Base-by-base conservation (phyloP, 2,329 filamentous ascomycete species). In the Knufia fluminis region DNA sequence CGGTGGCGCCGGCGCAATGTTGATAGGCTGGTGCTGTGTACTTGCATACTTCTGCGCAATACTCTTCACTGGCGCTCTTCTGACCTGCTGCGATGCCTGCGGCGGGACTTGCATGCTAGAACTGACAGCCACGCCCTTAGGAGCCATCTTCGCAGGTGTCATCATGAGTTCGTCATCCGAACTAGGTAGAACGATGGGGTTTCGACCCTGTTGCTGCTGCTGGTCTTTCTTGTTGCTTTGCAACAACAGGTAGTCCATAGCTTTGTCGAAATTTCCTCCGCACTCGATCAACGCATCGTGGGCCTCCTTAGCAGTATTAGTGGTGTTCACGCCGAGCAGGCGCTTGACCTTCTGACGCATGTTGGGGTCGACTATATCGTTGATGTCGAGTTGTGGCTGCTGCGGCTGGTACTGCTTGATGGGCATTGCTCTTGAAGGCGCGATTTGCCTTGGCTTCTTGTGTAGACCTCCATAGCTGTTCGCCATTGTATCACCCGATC, bases 11-110 rank as follows among this genome's bases (percentile, higher is more conserved):
- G 50, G 39, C 22, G 41, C 31, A 46, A 32, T 53, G 52, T 59
- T 49, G 59, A 61, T 12, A 4, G 59, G 50, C 3, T 60, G 53
- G 36, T 62, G 64, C 54, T 74, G 74, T 38, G 70, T 72, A 4
- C 71, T 69, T 12, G 71, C 68, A 69, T 75, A 82, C 59, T 78
- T 80, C 52, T 81, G 73, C 52, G 77, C 72, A 50, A 86, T 79
- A 4, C 68, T 73, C 51, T 72, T 73, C 12, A 69, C 70, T 4
- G 75, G 75, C 9, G 69, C 70, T 54, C 78, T 76, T 26, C 81
- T 69, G 44, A 72, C 68, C 54, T 77, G 74, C 61, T 55, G 41
- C 3, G 9, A n/a, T n/a, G 46, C 9, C 55, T 50, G 63, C 50
- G 62, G 59, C 31, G 49, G 43, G 6, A 56, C 57, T 12, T 26